These are phyloP conservation scores for Debaryomycetaceae sp. DNA, from an alignment of 1,139 yeast genomes.

Conservation along the genomic window DNA sequence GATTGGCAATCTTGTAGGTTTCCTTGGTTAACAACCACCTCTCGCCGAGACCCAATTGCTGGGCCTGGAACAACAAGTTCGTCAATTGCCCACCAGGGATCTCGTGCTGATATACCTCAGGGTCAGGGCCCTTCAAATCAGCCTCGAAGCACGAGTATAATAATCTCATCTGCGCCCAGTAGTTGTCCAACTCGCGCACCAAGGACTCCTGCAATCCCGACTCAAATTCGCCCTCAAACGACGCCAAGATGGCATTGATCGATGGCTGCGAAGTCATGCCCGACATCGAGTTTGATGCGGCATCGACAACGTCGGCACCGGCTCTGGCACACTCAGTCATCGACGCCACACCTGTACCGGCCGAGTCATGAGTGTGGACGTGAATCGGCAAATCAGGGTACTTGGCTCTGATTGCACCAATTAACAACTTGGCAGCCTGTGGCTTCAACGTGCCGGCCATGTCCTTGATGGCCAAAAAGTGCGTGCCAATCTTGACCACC, in stretches of 20 bases:
- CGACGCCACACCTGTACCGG: slow-evolving; percentile 98
- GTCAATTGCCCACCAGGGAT: slow-evolving; percentile 99
- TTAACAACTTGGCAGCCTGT: slow-evolving; percentile 77
- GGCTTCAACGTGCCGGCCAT: slow-evolving; percentile 99
- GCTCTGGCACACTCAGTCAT: slow-evolving; percentile 93
- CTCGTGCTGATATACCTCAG: slow-evolving; percentile 97
- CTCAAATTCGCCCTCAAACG: slow-evolving; percentile 80
- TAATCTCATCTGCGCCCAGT: slow-evolving; percentile 99
- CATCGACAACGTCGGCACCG: slow-evolving; percentile 98
- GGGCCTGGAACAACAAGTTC: slow-evolving; percentile 96
- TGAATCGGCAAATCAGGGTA: slow-evolving; percentile 95
- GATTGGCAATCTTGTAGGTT: slow-evolving; percentile 87
- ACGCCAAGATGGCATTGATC: slow-evolving; percentile 85
- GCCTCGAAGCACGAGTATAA: slow-evolving; percentile 97
- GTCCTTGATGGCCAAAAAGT: slow-evolving; percentile 94
- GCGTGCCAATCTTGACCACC: slow-evolving; percentile 92
- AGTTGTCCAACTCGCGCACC: slow-evolving; percentile 81
- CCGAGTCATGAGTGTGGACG: slow-evolving; percentile 98
- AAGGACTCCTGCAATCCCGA: slow-evolving; percentile 65
- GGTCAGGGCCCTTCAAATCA: slow-evolving; percentile 98
- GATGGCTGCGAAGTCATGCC: slow-evolving; percentile 99
- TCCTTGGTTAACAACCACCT: slow-evolving; percentile 95
- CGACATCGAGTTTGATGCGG: slow-evolving; percentile 95
- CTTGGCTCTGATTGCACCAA: slow-evolving; percentile 75
- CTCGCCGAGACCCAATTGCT: slow-evolving; percentile 94